These are phyloP conservation scores for Limonium bicolor DNA, from an alignment of 148 eudicot species.

Conservation along the genomic window DNA sequence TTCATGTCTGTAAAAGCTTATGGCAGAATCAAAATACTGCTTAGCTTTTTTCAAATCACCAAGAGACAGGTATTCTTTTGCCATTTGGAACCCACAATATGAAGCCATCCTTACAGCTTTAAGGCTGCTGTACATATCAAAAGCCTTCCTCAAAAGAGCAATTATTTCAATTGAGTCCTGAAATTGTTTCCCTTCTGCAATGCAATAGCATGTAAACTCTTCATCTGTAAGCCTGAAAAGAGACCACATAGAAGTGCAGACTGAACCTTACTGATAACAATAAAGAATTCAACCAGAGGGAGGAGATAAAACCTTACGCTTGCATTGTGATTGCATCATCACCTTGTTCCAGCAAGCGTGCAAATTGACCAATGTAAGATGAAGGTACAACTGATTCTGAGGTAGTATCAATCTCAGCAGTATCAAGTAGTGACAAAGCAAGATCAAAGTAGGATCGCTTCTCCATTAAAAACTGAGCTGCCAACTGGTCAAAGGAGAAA, in stretches of 20 bases:
- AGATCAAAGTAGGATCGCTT: slow-evolving; percentile 69
- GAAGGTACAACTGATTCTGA: slow-evolving; percentile 79
- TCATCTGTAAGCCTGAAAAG: slow-evolving; percentile 74
- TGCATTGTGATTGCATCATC: slow-evolving; percentile 44
- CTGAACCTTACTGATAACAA: too few species aligned
- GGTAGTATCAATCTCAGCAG: slow-evolving; percentile 30
- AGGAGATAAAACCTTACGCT: slow-evolving; percentile 45
- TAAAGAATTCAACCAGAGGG: slow-evolving; percentile 1
- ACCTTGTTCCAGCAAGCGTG: slow-evolving; percentile 64
- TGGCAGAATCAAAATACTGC: slow-evolving; percentile 43
- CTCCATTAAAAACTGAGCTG: slow-evolving; percentile 80
- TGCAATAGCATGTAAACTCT: slow-evolving; percentile 55
- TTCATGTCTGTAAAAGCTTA: slow-evolving; percentile 68
- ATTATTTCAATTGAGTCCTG: slow-evolving; percentile 90
- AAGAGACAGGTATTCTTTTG: slow-evolving; percentile 52
- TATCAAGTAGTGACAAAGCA: slow-evolving; percentile 64
- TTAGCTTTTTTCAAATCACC: slow-evolving; percentile 47
- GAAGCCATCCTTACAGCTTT: slow-evolving; percentile 70
- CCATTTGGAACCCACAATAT: slow-evolving; percentile 69
- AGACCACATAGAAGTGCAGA: slow-evolving; percentile 2
- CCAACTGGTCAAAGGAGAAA: slow-evolving; percentile 35
- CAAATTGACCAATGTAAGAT: slow-evolving; percentile 76
- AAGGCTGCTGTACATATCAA: slow-evolving; percentile 48
- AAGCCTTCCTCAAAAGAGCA: slow-evolving; percentile 73
- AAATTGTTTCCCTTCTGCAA: slow-evolving; percentile 80